Evolutionary conservation across 2,329 filamentous ascomycete species (phyloP).

Genomic region (Penicillium sp.): DNA sequence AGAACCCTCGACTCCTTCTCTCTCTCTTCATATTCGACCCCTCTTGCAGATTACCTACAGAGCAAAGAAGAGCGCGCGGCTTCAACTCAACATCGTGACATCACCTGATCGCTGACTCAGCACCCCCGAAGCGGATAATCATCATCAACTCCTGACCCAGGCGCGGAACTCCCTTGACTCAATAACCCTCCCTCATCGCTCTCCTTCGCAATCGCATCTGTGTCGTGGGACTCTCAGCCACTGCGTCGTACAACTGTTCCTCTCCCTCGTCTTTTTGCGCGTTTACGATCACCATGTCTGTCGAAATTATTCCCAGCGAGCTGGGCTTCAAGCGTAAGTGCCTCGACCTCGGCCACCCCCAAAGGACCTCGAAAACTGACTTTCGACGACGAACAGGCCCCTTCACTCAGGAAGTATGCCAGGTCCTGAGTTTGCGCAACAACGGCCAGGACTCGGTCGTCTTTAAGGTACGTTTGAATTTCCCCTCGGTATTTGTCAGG

Average conservation of each 20-base stretch:
- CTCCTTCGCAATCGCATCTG: constrained; percentile 11
- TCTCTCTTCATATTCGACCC: too few relatives aligned
- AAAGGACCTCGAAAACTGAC: constrained; percentile 12
- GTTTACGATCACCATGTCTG: constrained; percentile 70
- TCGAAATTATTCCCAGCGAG: constrained; percentile 90
- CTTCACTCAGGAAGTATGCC: constrained; percentile 67
- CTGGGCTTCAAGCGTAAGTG: constrained; percentile 84
- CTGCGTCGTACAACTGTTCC: not conserved
- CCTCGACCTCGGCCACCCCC: constrained; percentile 12
- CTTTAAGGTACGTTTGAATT: constrained; percentile 60
- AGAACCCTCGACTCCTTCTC: not conserved
- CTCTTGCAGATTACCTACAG: too few relatives aligned
- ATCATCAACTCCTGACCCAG: constrained; percentile 29
- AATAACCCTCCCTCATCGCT: constrained; percentile 18
- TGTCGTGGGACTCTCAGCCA: constrained; percentile 8
- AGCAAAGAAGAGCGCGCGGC: not conserved
- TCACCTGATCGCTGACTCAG: constrained; percentile 37
- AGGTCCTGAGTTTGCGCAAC: constrained; percentile 64
- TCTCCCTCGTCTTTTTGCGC: not conserved
- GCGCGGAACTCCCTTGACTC: constrained; percentile 20
- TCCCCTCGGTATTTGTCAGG: constrained; percentile 15
- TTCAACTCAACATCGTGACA: constrained; percentile 25
- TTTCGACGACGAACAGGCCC: constrained; percentile 53
- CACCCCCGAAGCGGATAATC: constrained; percentile 24
- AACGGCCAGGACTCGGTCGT: constrained; percentile 62